These are phyloP conservation scores for Penicillium griseofulvum DNA, from an alignment of 2,329 filamentous ascomycete species.

Conservation along the genomic window DNA sequence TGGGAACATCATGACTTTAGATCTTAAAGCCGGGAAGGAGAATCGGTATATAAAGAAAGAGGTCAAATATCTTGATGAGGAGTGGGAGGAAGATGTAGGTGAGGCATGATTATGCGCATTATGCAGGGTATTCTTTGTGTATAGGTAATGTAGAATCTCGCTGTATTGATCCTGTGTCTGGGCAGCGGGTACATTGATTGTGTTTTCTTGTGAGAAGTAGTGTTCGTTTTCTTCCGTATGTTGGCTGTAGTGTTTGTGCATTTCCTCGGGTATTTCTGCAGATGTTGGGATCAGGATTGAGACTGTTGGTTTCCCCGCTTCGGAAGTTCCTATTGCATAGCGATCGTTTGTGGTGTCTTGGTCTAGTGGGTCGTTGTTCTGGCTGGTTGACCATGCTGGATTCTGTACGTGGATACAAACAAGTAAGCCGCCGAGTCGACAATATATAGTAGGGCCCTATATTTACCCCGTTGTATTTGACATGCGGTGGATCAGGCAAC, in stretches of 20 bases:
- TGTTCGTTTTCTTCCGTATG: not conserved
- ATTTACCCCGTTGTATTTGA: constrained; percentile 8
- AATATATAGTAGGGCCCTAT: not conserved
- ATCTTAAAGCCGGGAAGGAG: constrained; percentile 13
- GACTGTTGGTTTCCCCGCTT: constrained; percentile 7
- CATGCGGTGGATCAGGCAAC: constrained; percentile 1
- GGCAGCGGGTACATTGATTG: not conserved
- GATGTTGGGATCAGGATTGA: constrained; percentile 14
- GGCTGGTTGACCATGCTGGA: not conserved
- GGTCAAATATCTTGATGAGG: constrained; percentile 1
- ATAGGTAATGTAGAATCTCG: constrained; percentile 1
- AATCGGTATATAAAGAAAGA: constrained; percentile 15
- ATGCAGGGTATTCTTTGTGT: not conserved
- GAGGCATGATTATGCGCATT: not conserved
- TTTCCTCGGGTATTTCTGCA: not conserved
- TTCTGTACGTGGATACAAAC: not conserved
- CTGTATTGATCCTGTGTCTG: constrained; percentile 2
- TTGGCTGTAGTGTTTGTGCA: not conserved
- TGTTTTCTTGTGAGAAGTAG: not conserved
- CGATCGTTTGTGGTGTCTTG: not conserved
- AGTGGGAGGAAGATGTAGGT: not conserved
- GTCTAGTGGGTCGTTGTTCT: not conserved
- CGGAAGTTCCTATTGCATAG: constrained; percentile 1
- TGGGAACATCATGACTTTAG: not conserved
- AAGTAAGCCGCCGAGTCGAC: not conserved